Evolutionary conservation across 139 green algal genomes (phyloP), one percentile per base, ranked within the genome.

Genomic region (Micractinium conductrix): DNA sequence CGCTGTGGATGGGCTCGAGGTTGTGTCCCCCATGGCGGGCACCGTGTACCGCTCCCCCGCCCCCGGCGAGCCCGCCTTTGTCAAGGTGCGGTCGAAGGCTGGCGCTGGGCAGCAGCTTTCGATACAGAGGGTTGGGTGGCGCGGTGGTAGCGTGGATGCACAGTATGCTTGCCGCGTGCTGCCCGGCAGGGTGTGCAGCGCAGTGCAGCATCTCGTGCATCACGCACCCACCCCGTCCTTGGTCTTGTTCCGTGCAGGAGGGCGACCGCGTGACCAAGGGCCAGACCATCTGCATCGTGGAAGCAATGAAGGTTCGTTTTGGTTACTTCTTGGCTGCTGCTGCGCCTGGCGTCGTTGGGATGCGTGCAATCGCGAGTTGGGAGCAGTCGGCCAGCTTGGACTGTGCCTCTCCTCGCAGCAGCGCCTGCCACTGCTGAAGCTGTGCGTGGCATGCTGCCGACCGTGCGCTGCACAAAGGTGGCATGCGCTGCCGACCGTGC

Each of bases 241-340:
- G 19, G 19, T 44, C 44, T 35, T 35, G 5, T 40, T 35, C 6
- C 26, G n/a, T 79, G 50, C 75, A 81, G 75, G 93, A 95, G 79
- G 96, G 96, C 16, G 96, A 98, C 91, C 89, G 73, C 42, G 96
- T 99, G 65, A 96, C 90, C 83, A 98, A 98, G 90, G 96, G 96
- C 28, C 96, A 99, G 90, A 95, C 91, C 21, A 91, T 99, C 33
- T 96, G 96, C 88, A 99, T 99, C 88, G 95, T 99, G 40, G 96
- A 99, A 92, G 96, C 55, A 8, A 81, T 69, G 75, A 45, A 43
- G 35, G 26, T 43, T 28, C 7, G 63, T 35, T 43, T 44, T 4
- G 33, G 14, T 33, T 43, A 30, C 35, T 14, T 73, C 10, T 42
- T 43, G 33, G 33, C 16, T 14, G 30, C 14, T 73, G 33, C 33